phyloP scores from a whole-genome alignment of 129 eudicot genomes.

The Centaurea solstitialis region DNA sequence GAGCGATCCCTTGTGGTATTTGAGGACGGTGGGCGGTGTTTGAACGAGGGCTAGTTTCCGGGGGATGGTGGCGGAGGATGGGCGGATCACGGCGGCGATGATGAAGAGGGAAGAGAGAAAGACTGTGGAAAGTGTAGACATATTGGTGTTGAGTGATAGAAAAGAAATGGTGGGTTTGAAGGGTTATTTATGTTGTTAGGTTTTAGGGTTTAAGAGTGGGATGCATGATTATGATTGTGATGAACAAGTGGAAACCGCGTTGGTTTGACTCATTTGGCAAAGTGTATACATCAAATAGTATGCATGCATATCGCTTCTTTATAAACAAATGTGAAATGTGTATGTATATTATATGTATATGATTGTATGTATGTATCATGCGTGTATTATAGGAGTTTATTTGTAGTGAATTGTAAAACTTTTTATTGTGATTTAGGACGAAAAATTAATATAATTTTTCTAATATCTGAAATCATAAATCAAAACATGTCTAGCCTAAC shows the following conservation, averaged over 20 bases:
- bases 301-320: constrained; percentile 21
- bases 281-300: constrained; percentile 13
- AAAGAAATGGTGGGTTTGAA: neutral
- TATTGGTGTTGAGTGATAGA: neutral
- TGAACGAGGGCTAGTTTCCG: constrained; percentile 57
- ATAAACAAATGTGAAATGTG: too few relatives aligned
- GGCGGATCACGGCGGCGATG: constrained; percentile 30
- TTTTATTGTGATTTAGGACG: too few relatives aligned
- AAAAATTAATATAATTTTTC: too few relatives aligned
- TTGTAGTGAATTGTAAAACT: too few relatives aligned
- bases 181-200: constrained; percentile 29
- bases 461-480: too few relatives aligned
- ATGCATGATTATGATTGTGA: constrained; percentile 10
- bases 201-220: constrained; percentile 21
- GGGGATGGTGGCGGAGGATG: constrained; percentile 36
- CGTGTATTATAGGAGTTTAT: too few relatives aligned
- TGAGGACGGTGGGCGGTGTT: constrained; percentile 49
- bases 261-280: neutral
- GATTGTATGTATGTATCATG: too few relatives aligned
- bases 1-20: constrained; percentile 70
- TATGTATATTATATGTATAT: too few relatives aligned
- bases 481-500: too few relatives aligned
- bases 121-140: neutral
- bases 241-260: constrained; percentile 37
- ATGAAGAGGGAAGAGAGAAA: constrained; percentile 22